Base-by-base conservation (phyloP, 2,329 filamentous ascomycete species). In the Corynespora cassiicola region DNA sequence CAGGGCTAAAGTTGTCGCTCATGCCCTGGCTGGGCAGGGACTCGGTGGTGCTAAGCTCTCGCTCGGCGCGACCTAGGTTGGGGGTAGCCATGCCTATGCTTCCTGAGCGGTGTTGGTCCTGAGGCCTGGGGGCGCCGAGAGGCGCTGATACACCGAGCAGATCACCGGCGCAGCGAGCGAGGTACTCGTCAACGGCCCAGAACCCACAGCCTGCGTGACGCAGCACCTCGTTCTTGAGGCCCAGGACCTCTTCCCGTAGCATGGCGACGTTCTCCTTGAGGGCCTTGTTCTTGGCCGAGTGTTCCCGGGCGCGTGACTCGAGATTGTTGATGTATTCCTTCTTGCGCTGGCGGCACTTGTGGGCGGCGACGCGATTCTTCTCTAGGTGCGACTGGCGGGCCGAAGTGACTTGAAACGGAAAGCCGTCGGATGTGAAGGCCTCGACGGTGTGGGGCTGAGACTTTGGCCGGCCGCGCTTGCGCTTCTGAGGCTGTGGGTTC, bases 341-440 rank as follows among this genome's bases (percentile, higher is more conserved):
- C 65, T 82, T 82, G 69, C 87, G 88, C 56, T 85, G 79, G 3
- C 86, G 80, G 57, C 86, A 90, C 59, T 88, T 89, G 61, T 82
- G 86, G 1, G 87, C 86, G 0, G 87, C 86, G 2, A 86, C 71
- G 7, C 86, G 77, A 62, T 90, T 90, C 44, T 86, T 80, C 65
- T 87, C 83, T 0, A 88, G 74, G 52, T 68, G 64, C 2, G 59
- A 61, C 39, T 66, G 56, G 34, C 64, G 64, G 28, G 63, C 57
- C 3, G 61, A 63, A 5, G 64, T 63, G 5, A 66, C 61, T 14
- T 62, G 56, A 39, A 65, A 58, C 3, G 61, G 61, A 25, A 53
- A 63, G 19, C 61, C 64, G 12, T 66, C 63, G 11, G 58, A 48
- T 4, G 61, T 64, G 39, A 39, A 63, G 11, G 55, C 56, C 40